Conservation (phyloP, 2,329 filamentous ascomycete genomes). For the Botrytis galanthina region DNA sequence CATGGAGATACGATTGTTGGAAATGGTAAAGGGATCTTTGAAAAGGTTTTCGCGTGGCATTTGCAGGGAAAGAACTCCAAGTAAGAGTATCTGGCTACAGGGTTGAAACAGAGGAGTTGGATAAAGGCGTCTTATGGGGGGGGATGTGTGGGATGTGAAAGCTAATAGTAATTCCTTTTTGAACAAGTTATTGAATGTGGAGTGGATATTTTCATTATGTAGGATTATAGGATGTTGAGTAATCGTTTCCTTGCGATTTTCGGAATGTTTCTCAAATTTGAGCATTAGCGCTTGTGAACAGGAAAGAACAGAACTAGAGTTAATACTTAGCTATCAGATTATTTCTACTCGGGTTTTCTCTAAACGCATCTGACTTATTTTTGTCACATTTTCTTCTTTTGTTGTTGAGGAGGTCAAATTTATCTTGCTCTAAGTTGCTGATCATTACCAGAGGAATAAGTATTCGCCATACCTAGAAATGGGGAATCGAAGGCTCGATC, state of each 20-base stretch:
- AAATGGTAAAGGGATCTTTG: conserved; percentile 70
- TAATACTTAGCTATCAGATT: not conserved
- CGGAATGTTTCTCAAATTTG: not conserved
- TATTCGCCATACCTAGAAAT: not conserved
- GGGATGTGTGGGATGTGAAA: not conserved
- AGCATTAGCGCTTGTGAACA: not conserved
- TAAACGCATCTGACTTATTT: not conserved
- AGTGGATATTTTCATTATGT: not conserved
- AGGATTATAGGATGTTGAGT: not conserved
- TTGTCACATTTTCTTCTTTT: not conserved
- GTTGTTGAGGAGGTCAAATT: not conserved
- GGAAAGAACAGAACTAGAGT: not conserved
- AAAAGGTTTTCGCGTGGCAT: conserved; percentile 82
- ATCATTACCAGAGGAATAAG: not conserved
- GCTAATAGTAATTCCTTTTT: not conserved
- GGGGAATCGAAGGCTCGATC: not conserved
- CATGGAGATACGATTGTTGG: conserved; percentile 86
- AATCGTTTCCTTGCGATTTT: not conserved
- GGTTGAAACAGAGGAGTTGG: not conserved
- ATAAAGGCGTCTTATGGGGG: not conserved
- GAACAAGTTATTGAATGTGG: not conserved
- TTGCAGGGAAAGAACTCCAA: conserved; percentile 46
- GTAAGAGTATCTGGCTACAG: not conserved
- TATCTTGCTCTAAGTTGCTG: not conserved
- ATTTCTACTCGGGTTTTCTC: not conserved